Base-by-base conservation (phyloP, 768 basidiomycete species). In the Butyriboletus loyo region DNA sequence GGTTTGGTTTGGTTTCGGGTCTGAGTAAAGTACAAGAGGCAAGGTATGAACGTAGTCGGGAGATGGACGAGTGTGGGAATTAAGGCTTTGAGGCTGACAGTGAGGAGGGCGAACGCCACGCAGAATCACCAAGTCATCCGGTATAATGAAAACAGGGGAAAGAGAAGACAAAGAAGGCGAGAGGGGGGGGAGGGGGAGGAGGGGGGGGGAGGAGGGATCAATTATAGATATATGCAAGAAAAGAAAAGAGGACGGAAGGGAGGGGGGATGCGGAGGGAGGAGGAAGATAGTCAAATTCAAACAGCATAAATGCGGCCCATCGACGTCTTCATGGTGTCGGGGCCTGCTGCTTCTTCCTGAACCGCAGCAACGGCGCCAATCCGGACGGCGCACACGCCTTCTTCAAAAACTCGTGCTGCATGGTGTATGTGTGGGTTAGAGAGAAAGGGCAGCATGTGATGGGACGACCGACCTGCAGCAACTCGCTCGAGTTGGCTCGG, bases 401-500 rank as follows among this genome's bases (percentile, higher is more conserved):
- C 74, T 81, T 82, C 74, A 98, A 70, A 73, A 98, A 98, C 8
- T 96, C 94, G 67, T 98, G 95, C 95, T 98, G 58, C 37, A n/a
- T 7, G 9, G 28, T 11, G n/a, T 7, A 17, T 24, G n/a, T 7
- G 32, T 17, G 17, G 24, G 31, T 59, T 41, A 55, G 55, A 38
- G 19, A 5, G n/a, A 7, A 11, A 34, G 5, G n/a, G 4, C 10
- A 6, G 28, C 1, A 4, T 3, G 9, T 10, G 34, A 11, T 3
- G 6, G 15, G 13, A 25, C 25, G 17, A 75, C 87, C 39, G 58
- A 94, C 92, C 73, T 87, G 83, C 3, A 96, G 73, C 56, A 95
- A 69, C 74, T 95, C 92, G 55, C 81, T 83, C 53, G 89, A 92
- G 4, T 91, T 96, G 44, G 95, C 95, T 36, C 96, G 79, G 65